phyloP scores from a whole-genome alignment of 805 yeast genomes.

The Saturnispora mendoncae region DNA sequence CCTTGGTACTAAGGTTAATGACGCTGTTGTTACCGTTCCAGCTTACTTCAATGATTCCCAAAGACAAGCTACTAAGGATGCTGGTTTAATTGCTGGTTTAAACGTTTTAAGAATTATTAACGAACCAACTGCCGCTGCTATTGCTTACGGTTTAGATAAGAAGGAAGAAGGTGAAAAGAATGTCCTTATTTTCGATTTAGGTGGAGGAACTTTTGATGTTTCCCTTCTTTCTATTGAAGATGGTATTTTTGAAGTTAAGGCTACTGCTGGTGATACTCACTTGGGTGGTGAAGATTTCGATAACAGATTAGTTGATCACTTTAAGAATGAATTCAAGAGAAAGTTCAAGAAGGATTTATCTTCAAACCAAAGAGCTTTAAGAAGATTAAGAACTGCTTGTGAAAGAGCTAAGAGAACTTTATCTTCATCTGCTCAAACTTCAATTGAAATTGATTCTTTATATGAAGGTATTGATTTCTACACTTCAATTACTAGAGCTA shows the following conservation, averaged over 20 bases:
- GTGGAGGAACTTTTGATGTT: constrained; percentile 83
- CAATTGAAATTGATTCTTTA: constrained; percentile 89
- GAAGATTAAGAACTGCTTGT: constrained; percentile 98
- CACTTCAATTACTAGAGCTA: constrained; percentile 93
- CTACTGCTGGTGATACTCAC: constrained; percentile 80
- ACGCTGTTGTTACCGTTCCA: constrained; percentile 79
- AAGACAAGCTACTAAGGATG: constrained; percentile 75
- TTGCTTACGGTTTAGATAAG: constrained; percentile 68
- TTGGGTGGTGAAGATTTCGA: constrained; percentile 85
- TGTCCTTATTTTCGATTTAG: constrained; percentile 61
- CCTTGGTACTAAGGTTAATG: constrained; percentile 42
- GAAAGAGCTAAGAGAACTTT: constrained; percentile 99
- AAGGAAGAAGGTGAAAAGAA: constrained; percentile 40
- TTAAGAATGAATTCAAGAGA: constrained; percentile 93
- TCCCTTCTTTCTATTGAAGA: constrained; percentile 70
- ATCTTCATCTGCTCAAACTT: constrained; percentile 91
- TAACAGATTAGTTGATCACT: constrained; percentile 75
- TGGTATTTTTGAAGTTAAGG: constrained; percentile 73
- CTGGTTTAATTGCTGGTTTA: constrained; percentile 68
- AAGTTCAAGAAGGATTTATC: constrained; percentile 94
- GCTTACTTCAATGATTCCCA: constrained; percentile 79
- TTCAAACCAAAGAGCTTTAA: constrained; percentile 89
- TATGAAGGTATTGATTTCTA: constrained; percentile 94
- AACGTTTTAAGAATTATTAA: constrained; percentile 68
- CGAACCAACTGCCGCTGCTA: constrained; percentile 83